Evolutionary conservation across 768 basidiomycete genomes (phyloP).

Genomic region (Leccinum olivaceopallidum): DNA sequence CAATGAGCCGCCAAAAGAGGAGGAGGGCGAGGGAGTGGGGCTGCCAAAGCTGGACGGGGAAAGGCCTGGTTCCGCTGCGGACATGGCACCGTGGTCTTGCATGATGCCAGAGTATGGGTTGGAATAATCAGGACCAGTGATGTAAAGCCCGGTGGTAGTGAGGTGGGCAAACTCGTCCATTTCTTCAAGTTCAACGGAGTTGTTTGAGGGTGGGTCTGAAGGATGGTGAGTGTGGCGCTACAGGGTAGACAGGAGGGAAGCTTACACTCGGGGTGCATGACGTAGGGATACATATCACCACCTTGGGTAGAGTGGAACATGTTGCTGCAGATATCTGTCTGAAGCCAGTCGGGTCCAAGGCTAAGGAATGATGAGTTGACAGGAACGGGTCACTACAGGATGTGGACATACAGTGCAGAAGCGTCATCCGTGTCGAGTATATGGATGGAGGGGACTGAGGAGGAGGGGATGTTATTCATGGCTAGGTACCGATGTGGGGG

Average conservation of each 20-base stretch:
- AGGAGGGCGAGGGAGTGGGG: constrained; percentile 26
- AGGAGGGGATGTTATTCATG: constrained; percentile 15
- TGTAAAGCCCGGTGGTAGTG: not conserved
- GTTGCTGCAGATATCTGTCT: not conserved
- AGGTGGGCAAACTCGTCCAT: constrained; percentile 22
- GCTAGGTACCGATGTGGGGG: not conserved
- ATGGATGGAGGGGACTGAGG: constrained; percentile 21
- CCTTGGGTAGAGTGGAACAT: not conserved
- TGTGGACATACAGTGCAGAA: constrained; percentile 16
- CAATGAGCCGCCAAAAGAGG: constrained; percentile 24
- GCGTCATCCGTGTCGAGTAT: constrained; percentile 14
- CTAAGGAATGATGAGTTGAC: constrained; percentile 17
- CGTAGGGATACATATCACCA: not conserved
- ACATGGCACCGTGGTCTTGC: constrained; percentile 7
- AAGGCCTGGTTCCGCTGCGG: constrained; percentile 5
- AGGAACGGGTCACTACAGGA: constrained; percentile 3
- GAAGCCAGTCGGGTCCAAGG: constrained; percentile 2
- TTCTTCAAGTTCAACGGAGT: constrained; percentile 16
- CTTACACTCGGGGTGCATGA: constrained; percentile 9
- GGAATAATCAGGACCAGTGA: constrained; percentile 11
- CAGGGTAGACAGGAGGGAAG: not conserved
- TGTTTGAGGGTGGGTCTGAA: not conserved
- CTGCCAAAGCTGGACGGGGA: constrained; percentile 15
- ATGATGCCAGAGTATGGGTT: constrained; percentile 15
- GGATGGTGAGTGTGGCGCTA: constrained; percentile 20